A percentile compares a stretch with the other conserved stretches of the same genome.
These are phyloP conservation scores for Sambucus nigra DNA, from an alignment of 129 eudicot species.

Conservation along the genomic window DNA sequence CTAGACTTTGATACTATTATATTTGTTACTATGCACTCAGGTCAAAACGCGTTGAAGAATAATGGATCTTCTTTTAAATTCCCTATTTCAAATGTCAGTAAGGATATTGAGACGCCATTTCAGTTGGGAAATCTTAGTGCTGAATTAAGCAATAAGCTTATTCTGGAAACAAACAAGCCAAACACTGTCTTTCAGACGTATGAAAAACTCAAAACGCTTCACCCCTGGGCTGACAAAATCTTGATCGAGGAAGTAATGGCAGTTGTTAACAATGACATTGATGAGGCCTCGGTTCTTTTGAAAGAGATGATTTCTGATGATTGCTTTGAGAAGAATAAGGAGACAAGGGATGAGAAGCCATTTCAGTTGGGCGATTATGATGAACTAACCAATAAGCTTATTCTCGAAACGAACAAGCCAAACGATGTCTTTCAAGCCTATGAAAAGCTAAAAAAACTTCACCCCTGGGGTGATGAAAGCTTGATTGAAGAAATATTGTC, in stretches of 20 bases:
- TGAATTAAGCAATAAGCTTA: slow-evolving; percentile 7
- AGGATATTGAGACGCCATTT: background rate
- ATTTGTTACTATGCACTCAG: too few relatives aligned
- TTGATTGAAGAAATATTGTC: slow-evolving; percentile 64
- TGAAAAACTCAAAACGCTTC: slow-evolving; percentile 42
- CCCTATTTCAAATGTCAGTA: slow-evolving; percentile 15
- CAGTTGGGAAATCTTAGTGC: slow-evolving; percentile 15
- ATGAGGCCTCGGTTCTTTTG: slow-evolving; percentile 42
- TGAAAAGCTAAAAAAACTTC: slow-evolving; percentile 42
- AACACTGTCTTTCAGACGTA: slow-evolving; percentile 1
- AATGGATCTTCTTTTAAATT: slow-evolving; percentile 25
- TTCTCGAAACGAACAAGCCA: background rate
- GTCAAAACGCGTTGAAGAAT: too few relatives aligned
- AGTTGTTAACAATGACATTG: slow-evolving; percentile 49
- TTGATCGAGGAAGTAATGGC: slow-evolving; percentile 64
- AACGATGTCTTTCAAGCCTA: slow-evolving; percentile 2
- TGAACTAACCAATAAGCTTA: slow-evolving; percentile 10
- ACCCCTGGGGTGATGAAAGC: slow-evolving; percentile 68
- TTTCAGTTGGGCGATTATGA: slow-evolving; percentile 14
- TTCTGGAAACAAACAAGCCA: too few relatives aligned
- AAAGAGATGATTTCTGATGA: slow-evolving; percentile 45
- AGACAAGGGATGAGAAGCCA: slow-evolving; percentile 4
- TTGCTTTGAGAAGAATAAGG: slow-evolving; percentile 19
- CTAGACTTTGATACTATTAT: too few relatives aligned
- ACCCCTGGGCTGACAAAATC: slow-evolving; percentile 70